Conservation (phyloP, 2,329 filamentous ascomycete genomes). For the Aspergillus fijiensis region DNA sequence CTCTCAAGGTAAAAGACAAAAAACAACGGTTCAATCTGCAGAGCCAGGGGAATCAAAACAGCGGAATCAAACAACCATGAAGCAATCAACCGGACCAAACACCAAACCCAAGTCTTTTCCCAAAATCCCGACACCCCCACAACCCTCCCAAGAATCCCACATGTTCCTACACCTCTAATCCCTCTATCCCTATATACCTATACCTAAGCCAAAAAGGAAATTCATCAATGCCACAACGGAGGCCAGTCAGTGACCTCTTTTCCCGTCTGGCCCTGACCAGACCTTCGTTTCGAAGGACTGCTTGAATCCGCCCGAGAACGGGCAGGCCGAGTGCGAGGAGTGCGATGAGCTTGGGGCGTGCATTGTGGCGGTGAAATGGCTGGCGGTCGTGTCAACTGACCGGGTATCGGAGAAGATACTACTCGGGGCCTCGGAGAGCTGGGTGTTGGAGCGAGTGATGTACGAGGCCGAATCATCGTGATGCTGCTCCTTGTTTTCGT, state of each 20-base stretch:
- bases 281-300: constrained; percentile 31
- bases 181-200: not conserved
- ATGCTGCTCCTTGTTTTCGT: not conserved
- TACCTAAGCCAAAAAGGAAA: not conserved
- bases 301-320: constrained; percentile 30
- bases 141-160: not conserved
- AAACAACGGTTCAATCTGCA: not conserved
- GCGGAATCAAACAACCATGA: not conserved
- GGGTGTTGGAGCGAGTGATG: not conserved
- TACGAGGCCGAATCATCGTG: not conserved
- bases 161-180: not conserved
- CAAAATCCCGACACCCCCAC: not conserved
- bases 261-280: constrained; percentile 19
- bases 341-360: constrained; percentile 31
- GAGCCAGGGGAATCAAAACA: not conserved
- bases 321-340: constrained; percentile 26
- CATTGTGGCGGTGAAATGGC: not conserved
- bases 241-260: not conserved
- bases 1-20: no score
- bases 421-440: not conserved
- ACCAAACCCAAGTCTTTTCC: not conserved
- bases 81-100: not conserved
- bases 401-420: constrained; percentile 1
- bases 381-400: not conserved
- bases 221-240: not conserved